phyloP scores from a whole-genome alignment of 2,329 filamentous ascomycete genomes.

The Diaporthe citriasiana region DNA sequence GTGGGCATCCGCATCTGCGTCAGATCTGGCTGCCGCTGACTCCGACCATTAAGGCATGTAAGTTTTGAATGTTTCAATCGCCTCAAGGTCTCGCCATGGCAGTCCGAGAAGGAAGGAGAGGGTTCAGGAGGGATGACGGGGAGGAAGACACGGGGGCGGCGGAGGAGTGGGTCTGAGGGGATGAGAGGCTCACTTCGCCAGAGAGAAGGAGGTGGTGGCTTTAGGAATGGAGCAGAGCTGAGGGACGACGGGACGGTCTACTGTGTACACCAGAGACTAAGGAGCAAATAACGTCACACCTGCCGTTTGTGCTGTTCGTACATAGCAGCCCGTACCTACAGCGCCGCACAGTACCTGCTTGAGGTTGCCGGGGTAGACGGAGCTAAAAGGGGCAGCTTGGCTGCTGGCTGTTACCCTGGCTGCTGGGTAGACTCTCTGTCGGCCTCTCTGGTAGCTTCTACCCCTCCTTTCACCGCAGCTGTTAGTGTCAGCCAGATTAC shows the following conservation, averaged over 20 bases:
- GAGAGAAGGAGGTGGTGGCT: constrained; percentile 30
- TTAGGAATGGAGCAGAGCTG: constrained; percentile 20
- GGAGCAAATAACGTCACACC: constrained; percentile 31
- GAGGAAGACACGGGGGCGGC: constrained; percentile 1
- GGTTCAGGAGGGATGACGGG: constrained; percentile 9
- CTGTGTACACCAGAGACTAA: constrained; percentile 6
- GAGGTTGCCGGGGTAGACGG: neutral
- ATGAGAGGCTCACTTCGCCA: constrained; percentile 5
- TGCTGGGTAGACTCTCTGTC: too few relatives aligned
- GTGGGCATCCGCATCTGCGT: constrained; percentile 19
- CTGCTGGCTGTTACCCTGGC: neutral
- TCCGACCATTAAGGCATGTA: constrained; percentile 8
- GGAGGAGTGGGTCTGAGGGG: constrained; percentile 25
- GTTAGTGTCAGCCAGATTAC: constrained; percentile 32
- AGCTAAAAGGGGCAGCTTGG: constrained; percentile 9
- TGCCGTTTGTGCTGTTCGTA: constrained; percentile 1
- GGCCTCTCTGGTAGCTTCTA: neutral
- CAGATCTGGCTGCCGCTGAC: constrained; percentile 33
- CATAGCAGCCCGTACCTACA: constrained; percentile 1
- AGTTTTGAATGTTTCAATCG: constrained; percentile 19
- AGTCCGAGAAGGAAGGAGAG: constrained; percentile 5
- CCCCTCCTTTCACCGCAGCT: neutral
- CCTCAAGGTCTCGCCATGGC: constrained; percentile 31
- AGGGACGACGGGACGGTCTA: neutral
- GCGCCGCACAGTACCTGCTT: neutral